phyloP scores from a whole-genome alignment of 2,329 filamentous ascomycete genomes.

The Penicillium sp. region DNA sequence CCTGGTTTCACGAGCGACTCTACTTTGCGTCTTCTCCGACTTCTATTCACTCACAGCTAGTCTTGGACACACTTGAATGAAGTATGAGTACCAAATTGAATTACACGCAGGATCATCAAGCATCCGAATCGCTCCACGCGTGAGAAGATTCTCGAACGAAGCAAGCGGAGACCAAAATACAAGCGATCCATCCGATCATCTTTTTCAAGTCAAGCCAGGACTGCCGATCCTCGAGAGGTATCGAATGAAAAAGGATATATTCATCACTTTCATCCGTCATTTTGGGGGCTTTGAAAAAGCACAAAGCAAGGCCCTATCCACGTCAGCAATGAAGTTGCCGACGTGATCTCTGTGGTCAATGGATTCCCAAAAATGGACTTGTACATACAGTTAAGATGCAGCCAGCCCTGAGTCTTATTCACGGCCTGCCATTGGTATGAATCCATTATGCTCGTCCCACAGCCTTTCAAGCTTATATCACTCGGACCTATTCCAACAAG shows the following conservation, averaged over 20 bases:
- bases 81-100: background rate
- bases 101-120: background rate
- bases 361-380: background rate
- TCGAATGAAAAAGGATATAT: background rate
- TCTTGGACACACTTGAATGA: no score
- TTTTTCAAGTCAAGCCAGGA: background rate
- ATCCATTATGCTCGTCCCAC: no score
- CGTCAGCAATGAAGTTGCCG: background rate
- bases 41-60: no score
- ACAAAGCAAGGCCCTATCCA: no score
- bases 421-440: no score
- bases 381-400: no score
- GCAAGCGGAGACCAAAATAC: background rate
- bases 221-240: background rate
- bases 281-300: no score
- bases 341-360: background rate
- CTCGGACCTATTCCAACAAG: no score
- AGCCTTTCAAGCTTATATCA: no score
- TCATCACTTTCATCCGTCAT: background rate
- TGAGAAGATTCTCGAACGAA: background rate
- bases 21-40: background rate
- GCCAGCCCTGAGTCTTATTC: no score
- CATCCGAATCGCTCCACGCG: background rate
- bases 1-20: background rate
- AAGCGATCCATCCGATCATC: background rate